Evolutionary conservation across 495 filamentous ascomycete species (phyloP).

Genomic region (Letharia columbiana): DNA sequence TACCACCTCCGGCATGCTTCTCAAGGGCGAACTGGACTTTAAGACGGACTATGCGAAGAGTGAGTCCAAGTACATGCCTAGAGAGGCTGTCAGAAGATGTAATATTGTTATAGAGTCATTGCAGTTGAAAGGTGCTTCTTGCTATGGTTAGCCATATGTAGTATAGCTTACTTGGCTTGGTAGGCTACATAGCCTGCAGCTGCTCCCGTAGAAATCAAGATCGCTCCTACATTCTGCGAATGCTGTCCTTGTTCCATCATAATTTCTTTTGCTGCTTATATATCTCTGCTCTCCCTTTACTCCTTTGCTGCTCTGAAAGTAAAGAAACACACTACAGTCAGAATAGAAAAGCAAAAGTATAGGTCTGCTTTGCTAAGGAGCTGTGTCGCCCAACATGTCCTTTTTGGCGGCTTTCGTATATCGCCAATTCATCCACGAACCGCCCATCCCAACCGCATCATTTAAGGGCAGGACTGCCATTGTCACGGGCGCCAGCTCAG

Average conservation of each 20-base stretch:
- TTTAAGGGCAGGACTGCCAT: constrained; percentile 40
- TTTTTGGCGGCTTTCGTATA: constrained; percentile 32
- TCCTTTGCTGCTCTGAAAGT: neutral
- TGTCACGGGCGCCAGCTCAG: constrained; percentile 46
- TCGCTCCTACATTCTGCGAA: too few species aligned
- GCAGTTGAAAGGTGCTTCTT: too few species aligned
- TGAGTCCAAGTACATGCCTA: neutral
- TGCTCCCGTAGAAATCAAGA: neutral
- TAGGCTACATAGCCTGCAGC: too few species aligned
- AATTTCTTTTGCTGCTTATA: neutral
- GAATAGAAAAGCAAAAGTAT: neutral
- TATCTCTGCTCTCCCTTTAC: neutral
- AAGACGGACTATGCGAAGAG: neutral
- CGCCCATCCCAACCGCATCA: constrained; percentile 27
- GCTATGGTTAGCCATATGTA: too few species aligned
- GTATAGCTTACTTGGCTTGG: too few species aligned
- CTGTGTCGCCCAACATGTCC: neutral
- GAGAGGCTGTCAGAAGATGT: neutral
- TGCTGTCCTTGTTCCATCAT: too few species aligned
- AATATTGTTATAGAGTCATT: neutral
- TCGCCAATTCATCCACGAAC: constrained; percentile 36
- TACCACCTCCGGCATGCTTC: constrained; percentile 1
- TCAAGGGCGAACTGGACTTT: neutral
- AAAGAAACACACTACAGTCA: neutral
- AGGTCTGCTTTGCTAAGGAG: neutral